Conservation (phyloP, 495 filamentous ascomycete species). For the Penicillium simplicissimum region DNA sequence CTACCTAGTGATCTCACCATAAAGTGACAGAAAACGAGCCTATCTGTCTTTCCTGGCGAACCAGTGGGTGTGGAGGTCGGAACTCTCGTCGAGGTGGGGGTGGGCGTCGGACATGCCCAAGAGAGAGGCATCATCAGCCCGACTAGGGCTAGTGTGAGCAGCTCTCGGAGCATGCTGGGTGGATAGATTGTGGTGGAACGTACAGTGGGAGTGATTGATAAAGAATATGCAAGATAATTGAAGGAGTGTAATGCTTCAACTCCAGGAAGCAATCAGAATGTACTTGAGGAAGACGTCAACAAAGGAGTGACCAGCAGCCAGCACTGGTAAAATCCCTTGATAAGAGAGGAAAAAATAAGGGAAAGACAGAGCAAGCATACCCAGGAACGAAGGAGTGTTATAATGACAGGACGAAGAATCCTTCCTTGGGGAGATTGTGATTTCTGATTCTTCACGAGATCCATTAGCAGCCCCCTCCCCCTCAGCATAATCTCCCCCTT, state of each 20-base stretch:
- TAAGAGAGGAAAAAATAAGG: background rate
- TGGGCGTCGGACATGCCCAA: slow-evolving; percentile 11
- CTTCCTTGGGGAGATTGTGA: background rate
- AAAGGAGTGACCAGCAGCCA: slow-evolving; percentile 3
- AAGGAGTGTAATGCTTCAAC: background rate
- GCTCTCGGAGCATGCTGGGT: slow-evolving; percentile 16
- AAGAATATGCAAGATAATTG: background rate
- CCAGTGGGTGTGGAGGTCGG: background rate
- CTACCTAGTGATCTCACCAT: slow-evolving; percentile 44
- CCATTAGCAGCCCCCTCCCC: background rate
- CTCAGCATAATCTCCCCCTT: background rate
- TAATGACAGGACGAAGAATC: background rate
- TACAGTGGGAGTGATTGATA: background rate
- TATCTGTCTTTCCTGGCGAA: slow-evolving; percentile 19
- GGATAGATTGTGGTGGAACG: background rate
- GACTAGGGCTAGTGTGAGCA: slow-evolving; percentile 14
- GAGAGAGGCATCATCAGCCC: slow-evolving; percentile 13
- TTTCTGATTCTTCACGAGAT: slow-evolving; percentile 1
- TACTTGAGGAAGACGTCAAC: slow-evolving; percentile 2
- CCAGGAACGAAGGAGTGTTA: slow-evolving; percentile 1
- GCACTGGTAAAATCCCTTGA: slow-evolving; percentile 4
- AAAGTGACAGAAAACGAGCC: slow-evolving; percentile 60
- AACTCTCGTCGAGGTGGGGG: background rate
- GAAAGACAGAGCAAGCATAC: background rate
- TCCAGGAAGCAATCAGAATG: background rate